Base-by-base conservation (phyloP, 108 stramenopile genomes). In the Cyclotella distinguenda region DNA sequence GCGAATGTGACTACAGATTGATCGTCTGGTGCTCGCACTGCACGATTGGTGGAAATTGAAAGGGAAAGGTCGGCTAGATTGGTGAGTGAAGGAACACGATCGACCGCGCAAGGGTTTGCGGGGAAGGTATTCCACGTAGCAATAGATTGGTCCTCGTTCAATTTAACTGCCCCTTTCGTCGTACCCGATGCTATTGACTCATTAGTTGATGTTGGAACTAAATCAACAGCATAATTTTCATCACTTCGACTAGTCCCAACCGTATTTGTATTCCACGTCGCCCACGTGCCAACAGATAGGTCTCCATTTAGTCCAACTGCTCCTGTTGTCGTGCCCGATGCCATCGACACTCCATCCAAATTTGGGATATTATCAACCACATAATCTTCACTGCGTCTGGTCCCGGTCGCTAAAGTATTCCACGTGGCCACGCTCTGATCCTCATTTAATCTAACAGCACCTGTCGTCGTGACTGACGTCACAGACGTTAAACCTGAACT, bases 1-100 rank as follows among this genome's bases (percentile, higher is more conserved):
- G 76, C 70, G 72, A 77, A 77, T 6, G 76, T 77, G 7, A 77
- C 69, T 6, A 77, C 57, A 11, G 76, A 77, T 60, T 75, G 74
- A 63, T 75, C 74, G 40, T 75, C 74, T 25, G 53, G 60, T 12
- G 46, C 66, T 25, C 74, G 60, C 10, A 75, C 48, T 6, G 74
- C 74, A 28, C 60, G 50, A 35, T 62, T 62, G 4, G 74, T 75
- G 13, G 25, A 40, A 32, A 60, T 66, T 15, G 74, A 75, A 42
- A 67, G 36, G n/a, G 74, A 75, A 4, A 27, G 9, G 7, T 31
- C 44, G 16, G 38, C 54, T 13, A 36, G 15, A 28, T 62, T 66
- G 15, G 51, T 58, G 25, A 46, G 61, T 8, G 64, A 67, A 3
- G 74, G 74, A 18, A 75, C 47, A 31, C 66, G 32, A 56, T 75